Percentiles rank a stretch among this genome's conserved stretches.
Conservation (phyloP, 2,329 filamentous ascomycete species). For the Pseudogymnoascus sp. region DNA sequence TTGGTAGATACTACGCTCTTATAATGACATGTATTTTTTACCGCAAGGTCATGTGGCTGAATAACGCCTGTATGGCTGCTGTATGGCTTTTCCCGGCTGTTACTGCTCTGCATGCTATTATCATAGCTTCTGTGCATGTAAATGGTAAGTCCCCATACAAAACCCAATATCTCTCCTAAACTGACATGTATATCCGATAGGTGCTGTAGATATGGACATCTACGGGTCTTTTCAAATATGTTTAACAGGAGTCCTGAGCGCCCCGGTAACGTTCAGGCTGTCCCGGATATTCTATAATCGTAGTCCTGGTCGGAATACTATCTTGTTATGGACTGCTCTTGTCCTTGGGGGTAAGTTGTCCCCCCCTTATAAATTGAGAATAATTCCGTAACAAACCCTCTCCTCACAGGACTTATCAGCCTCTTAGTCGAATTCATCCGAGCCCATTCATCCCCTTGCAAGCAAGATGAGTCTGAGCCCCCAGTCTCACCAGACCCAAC, state of each 20-base stretch:
- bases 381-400: background rate
- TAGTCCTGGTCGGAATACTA: constrained; percentile 55
- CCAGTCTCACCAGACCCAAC: constrained; percentile 30
- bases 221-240: constrained; percentile 63
- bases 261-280: constrained; percentile 53
- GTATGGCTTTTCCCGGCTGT: constrained; percentile 56
- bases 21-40: constrained; percentile 56
- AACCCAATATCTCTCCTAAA: constrained; percentile 21
- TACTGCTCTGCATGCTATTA: constrained; percentile 56
- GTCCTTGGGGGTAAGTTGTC: constrained; percentile 46
- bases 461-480: constrained; percentile 31
- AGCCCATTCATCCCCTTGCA: constrained; percentile 38
- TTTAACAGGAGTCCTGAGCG: constrained; percentile 57
- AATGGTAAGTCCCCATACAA: constrained; percentile 40
- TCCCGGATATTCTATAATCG: constrained; percentile 58
- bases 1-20: constrained; percentile 52
- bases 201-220: constrained; percentile 60
- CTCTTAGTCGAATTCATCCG: constrained; percentile 60
- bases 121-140: constrained; percentile 51
- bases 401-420: constrained; percentile 46
- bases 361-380: background rate
- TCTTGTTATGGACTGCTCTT: constrained; percentile 59
- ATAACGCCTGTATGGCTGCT: constrained; percentile 55
- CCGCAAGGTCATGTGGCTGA: constrained; percentile 54
- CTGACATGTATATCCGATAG: constrained; percentile 29